These are phyloP conservation scores for Lactarius vividus DNA, from an alignment of 768 basidiomycete genomes.

Conservation along the genomic window DNA sequence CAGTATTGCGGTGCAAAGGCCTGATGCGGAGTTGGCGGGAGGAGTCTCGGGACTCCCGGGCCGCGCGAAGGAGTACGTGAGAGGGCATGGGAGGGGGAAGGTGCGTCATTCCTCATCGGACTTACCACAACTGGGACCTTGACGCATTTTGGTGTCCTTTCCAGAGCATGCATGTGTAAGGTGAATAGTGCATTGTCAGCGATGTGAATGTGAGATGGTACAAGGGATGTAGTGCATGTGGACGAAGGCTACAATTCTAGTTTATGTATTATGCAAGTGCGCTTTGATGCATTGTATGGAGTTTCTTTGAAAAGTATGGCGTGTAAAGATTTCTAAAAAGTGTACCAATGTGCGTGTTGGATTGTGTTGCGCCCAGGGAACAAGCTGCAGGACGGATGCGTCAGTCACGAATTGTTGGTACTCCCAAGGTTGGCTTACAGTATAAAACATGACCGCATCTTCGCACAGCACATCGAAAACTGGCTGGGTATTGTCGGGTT, in stretches of 20 bases:
- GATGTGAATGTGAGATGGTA: background rate
- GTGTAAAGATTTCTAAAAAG: background rate
- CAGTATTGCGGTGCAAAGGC: conserved; percentile 14
- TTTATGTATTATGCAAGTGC: conserved; percentile 2
- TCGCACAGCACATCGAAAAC: conserved; percentile 11
- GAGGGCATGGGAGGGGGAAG: conserved; percentile 18
- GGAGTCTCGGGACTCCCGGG: background rate
- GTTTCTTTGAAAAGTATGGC: background rate
- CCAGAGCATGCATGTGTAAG: conserved; percentile 17
- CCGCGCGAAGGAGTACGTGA: background rate
- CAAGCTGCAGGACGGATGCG: background rate
- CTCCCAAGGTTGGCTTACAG: background rate
- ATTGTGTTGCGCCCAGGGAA: conserved; percentile 3
- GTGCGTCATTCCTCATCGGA: background rate
- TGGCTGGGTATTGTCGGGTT: background rate
- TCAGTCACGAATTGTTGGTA: background rate
- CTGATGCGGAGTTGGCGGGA: background rate
- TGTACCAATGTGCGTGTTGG: conserved; percentile 18
- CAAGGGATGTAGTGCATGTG: background rate
- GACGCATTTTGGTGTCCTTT: background rate
- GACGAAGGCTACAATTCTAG: background rate
- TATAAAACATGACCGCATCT: conserved; percentile 18
- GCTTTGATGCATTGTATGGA: background rate
- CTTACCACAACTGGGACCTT: background rate
- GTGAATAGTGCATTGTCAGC: background rate